Base-by-base conservation (phyloP, 2,329 filamentous ascomycete species). In the Aureobasidium sp. region DNA sequence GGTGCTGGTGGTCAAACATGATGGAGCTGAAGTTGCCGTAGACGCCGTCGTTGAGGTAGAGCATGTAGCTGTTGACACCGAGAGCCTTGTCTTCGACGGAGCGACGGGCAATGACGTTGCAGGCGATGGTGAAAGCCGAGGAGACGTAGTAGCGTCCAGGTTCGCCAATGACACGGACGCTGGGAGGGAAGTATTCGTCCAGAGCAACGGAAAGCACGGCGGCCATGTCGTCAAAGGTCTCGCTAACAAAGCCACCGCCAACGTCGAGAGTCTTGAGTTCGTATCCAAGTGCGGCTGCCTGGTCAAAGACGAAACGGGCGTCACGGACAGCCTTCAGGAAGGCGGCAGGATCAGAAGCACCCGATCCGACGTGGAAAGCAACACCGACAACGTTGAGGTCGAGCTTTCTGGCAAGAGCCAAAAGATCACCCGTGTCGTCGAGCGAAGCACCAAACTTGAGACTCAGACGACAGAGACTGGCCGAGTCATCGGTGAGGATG, bases 21-120 rank as follows among this genome's bases (percentile, higher is more conserved):
- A 97, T 97, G 84, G 91, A 95, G 67, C 91, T 96, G 73, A 99
- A 97, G 79, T 97, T 97, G 71, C 94, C 94, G 72, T 99, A 99
- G 60, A 97, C 88, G 31, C 94, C 94, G 69, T 99, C 94, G 73
- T 99, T 99, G 74, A 97, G 80, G 75, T 99, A 99, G 51, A 97
- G 79, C 94, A 97, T 99, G 82, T 96, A 97, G 68, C 87, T 90
- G 65, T 85, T 86, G 65, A 83, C 81, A 56, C 81, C 81, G 12
- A 83, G 80, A 42, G 79, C 79, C 4, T 89, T 85, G 71, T 93
- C 86, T 66, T 87, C 82, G 63, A 97, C 87, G 44, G 91, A 91
- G 71, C 94, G 93, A 64, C 94, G 91, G 34, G 94, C 93, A 73
- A 97, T 99, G 74, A 99, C 85, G 77, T 96, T 93, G 79, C 90